A percentile compares a stretch with the other conserved stretches of the same genome.
Conservation (phyloP, 768 basidiomycete species). For the Leccinum sublutescens region DNA sequence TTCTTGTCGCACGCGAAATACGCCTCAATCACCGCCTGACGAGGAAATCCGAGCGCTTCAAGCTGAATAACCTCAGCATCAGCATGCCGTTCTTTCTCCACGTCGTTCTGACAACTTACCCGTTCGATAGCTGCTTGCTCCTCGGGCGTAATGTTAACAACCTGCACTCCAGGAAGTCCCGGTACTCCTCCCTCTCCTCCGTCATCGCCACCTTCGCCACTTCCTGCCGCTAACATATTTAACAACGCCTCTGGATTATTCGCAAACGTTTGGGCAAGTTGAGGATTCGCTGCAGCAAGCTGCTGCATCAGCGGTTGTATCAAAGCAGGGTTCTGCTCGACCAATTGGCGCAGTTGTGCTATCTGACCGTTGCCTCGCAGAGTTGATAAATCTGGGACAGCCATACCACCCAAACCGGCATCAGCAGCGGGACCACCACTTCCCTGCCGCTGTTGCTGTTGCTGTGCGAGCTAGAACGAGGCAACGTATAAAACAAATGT, state of each 20-base stretch:
- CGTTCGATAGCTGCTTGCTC: constrained; percentile 88
- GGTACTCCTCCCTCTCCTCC: constrained; percentile 23
- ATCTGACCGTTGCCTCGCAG: constrained; percentile 66
- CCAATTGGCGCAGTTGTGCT: constrained; percentile 67
- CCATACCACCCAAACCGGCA: constrained; percentile 20
- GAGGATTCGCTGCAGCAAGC: constrained; percentile 71
- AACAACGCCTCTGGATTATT: constrained; percentile 70
- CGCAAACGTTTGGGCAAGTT: constrained; percentile 64
- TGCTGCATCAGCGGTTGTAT: constrained; percentile 84
- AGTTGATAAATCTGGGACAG: constrained; percentile 46
- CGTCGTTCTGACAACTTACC: constrained; percentile 46
- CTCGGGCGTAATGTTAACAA: constrained; percentile 79
- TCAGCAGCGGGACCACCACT: constrained; percentile 31
- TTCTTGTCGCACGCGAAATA: constrained; percentile 96
- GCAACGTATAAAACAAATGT: neutral
- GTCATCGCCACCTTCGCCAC: constrained; percentile 37
- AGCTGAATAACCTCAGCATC: constrained; percentile 47
- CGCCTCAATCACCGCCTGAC: constrained; percentile 81
- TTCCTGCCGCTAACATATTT: constrained; percentile 51
- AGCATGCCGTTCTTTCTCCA: neutral
- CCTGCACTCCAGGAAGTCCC: constrained; percentile 35
- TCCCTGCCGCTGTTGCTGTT: constrained; percentile 45
- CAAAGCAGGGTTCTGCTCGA: constrained; percentile 73
- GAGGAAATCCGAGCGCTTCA: constrained; percentile 82
- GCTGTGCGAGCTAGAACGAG: constrained; percentile 61